These are phyloP conservation scores for Pseudozyma thailandica DNA, from an alignment of 1,284 basidiomycete species.

Conservation along the genomic window DNA sequence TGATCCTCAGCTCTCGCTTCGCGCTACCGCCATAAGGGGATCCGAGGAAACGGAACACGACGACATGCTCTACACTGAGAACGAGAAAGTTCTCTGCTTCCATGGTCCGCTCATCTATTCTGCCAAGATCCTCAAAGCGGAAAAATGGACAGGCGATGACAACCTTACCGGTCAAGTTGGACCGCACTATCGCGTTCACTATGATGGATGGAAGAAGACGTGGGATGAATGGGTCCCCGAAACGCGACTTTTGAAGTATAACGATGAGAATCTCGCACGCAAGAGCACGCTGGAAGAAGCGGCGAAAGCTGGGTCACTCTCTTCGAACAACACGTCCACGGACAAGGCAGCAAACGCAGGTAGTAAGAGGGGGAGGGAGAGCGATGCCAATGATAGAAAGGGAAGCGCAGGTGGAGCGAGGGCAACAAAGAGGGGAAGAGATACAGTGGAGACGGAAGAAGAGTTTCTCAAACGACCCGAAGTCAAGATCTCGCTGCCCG, in stretches of 20 bases:
- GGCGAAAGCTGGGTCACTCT: conserved; percentile 64
- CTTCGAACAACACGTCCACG: conserved; percentile 22
- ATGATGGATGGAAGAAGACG: conserved; percentile 99
- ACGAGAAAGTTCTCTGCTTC: conserved; percentile 89
- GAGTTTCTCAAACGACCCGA: conserved; percentile 80
- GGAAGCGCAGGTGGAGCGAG: background rate
- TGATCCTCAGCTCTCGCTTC: no score
- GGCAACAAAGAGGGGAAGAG: conserved; percentile 34
- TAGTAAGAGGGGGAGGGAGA: conserved; percentile 12
- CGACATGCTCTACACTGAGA: conserved; percentile 70
- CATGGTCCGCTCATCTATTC: conserved; percentile 95
- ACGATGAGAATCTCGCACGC: conserved; percentile 83
- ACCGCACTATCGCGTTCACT: conserved; percentile 93
- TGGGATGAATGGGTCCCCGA: conserved; percentile 99
- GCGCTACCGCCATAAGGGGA: no score
- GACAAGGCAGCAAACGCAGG: conserved; percentile 37
- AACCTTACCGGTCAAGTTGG: conserved; percentile 76
- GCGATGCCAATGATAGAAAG: conserved; percentile 17
- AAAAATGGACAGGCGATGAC: conserved; percentile 78
- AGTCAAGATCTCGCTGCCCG: conserved; percentile 89
- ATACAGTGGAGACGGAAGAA: conserved; percentile 68
- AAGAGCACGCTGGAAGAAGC: conserved; percentile 72
- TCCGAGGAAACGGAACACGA: no score
- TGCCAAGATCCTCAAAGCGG: conserved; percentile 88
- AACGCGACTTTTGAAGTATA: conserved; percentile 83